phyloP scores from a whole-genome alignment of 305 asterid species.

The Solanum aculeatissimum region DNA sequence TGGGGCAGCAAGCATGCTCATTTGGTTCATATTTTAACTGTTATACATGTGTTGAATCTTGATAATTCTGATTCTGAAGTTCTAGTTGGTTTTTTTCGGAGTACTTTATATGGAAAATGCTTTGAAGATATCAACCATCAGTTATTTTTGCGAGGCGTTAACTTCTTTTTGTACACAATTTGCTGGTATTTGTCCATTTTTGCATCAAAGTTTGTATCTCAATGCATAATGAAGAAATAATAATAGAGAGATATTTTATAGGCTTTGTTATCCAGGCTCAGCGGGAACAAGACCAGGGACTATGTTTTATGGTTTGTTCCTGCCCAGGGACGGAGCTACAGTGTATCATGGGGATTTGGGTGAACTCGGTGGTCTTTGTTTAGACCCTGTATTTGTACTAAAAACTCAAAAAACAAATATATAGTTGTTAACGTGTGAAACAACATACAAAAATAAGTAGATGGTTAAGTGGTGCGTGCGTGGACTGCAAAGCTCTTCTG shows the following conservation, averaged over 20 bases:
- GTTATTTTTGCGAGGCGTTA: background rate
- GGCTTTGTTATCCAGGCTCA: background rate
- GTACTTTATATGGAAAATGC: background rate
- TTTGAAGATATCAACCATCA: background rate
- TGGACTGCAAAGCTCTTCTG: background rate
- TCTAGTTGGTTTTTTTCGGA: background rate
- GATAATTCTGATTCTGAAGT: background rate
- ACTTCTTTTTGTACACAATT: background rate
- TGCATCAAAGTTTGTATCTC: background rate
- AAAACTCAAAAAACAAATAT: background rate
- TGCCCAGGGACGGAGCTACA: background rate
- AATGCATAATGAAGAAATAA: background rate
- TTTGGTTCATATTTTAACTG: background rate
- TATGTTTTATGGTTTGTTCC: background rate
- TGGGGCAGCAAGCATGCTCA: background rate
- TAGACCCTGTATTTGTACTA: background rate
- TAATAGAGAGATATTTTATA: background rate
- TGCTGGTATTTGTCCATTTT: background rate
- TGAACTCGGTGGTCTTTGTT: background rate
- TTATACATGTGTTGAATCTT: background rate
- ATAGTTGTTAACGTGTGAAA: background rate
- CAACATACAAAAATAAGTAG: background rate
- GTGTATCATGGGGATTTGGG: background rate
- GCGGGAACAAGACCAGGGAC: background rate
- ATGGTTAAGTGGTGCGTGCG: background rate